phyloP scores from a whole-genome alignment of 2,329 filamentous ascomycete genomes.

The Leptodontidium sp. region DNA sequence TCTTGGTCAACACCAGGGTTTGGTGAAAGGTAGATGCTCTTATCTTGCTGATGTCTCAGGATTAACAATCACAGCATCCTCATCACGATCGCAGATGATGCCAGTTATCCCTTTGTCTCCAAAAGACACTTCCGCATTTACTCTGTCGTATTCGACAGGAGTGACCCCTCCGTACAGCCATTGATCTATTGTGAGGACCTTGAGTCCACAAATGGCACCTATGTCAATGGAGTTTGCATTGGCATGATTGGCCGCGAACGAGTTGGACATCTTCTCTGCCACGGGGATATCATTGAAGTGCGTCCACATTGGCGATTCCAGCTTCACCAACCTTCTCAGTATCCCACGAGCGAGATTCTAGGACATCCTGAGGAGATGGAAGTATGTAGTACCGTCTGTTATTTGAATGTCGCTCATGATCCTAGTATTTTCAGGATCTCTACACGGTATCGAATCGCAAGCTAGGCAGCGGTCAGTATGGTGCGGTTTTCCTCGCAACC shows the following conservation, averaged over 20 bases:
- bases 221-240: constrained; percentile 57
- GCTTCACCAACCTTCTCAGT: constrained; percentile 44
- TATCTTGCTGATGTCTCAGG: no score
- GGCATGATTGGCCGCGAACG: constrained; percentile 50
- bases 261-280: constrained; percentile 56
- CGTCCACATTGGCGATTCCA: constrained; percentile 49
- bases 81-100: constrained; percentile 14
- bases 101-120: constrained; percentile 50
- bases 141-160: constrained; percentile 58
- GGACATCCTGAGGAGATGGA: constrained; percentile 48
- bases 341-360: constrained; percentile 26
- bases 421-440: constrained; percentile 54
- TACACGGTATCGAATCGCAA: constrained; percentile 58
- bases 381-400: constrained; percentile 41
- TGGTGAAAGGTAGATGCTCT: neutral
- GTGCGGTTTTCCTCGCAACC: constrained; percentile 61
- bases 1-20: neutral
- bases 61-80: neutral
- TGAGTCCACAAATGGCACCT: constrained; percentile 62
- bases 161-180: constrained; percentile 41
- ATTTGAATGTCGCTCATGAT: constrained; percentile 16
- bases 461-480: constrained; percentile 62
- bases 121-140: constrained; percentile 65
- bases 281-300: constrained; percentile 59
- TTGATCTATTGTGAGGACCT: constrained; percentile 65